These are phyloP conservation scores for Plasmodium reichenowi DNA, from an alignment of 169 alveolate genomes.

Conservation along the genomic window DNA sequence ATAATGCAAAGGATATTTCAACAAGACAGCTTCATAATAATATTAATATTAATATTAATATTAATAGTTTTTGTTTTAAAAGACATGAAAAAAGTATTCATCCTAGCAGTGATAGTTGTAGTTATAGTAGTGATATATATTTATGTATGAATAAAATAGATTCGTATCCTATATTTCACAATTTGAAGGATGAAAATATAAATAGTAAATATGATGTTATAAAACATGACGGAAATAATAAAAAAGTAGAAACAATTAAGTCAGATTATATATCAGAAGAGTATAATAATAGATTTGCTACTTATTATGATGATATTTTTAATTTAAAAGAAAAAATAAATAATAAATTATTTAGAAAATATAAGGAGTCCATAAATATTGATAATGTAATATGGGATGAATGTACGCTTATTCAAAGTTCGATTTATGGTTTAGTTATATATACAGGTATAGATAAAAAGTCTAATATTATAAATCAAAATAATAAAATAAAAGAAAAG, in stretches of 20 bases:
- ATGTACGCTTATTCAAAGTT: slow-evolving; percentile 25
- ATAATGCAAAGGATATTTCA: not conserved
- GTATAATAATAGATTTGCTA: not conserved
- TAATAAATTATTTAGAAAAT: not conserved
- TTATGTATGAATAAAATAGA: not conserved
- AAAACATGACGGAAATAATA: not conserved
- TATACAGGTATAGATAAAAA: slow-evolving; percentile 47
- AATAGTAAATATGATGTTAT: not conserved
- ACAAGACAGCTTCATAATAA: not conserved
- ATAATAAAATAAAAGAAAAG: too few relatives aligned
- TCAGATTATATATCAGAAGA: not conserved
- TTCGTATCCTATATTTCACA: not conserved
- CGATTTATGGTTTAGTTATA: slow-evolving; percentile 35
- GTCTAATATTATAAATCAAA: slow-evolving; percentile 6
- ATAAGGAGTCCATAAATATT: slow-evolving; percentile 21
- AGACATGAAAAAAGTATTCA: not conserved
- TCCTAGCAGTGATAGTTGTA: not conserved
- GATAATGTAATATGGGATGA: slow-evolving; percentile 45
- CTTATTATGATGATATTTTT: not conserved
- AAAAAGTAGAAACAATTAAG: not conserved
- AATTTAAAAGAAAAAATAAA: not conserved
- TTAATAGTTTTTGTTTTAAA: not conserved
- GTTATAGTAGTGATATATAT: not conserved
- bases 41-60: not conserved
- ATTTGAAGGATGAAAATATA: not conserved